Evolutionary conservation across 371 early-diverging fungal genomes (phyloP).

Genomic region (Furculomyces boomerangus): DNA sequence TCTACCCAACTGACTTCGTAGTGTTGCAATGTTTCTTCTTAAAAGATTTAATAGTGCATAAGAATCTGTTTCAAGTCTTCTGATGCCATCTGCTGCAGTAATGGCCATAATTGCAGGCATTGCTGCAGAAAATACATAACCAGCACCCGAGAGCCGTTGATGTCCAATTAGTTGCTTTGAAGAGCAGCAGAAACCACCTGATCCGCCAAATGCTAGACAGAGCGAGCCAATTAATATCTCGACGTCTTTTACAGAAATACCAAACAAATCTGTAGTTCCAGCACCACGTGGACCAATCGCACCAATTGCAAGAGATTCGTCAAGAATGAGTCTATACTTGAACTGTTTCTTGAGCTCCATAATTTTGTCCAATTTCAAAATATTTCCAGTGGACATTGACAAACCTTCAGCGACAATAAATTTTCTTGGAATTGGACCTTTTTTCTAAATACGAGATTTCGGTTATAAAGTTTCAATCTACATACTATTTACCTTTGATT

Average conservation of each 20-base stretch:
- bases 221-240: conserved; percentile 93
- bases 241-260: conserved; percentile 43
- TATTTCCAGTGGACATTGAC: conserved; percentile 85
- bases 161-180: conserved; percentile 80
- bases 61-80: conserved; percentile 29
- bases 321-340: conserved; percentile 95
- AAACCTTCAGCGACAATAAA: conserved; percentile 96
- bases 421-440: conserved; percentile 56
- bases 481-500: conserved; percentile 10
- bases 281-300: conserved; percentile 77
- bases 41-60: conserved; percentile 10
- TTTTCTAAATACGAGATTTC: no score
- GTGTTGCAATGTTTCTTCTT: conserved; percentile 22
- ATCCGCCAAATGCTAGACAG: conserved; percentile 61
- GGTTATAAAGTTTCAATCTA: no score
- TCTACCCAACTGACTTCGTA: conserved; percentile 24
- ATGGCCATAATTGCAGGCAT: conserved; percentile 93
- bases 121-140: conserved; percentile 97
- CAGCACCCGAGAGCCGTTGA: conserved; percentile 79
- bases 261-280: conserved; percentile 71
- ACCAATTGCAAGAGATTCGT: conserved; percentile 91
- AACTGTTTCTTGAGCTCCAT: conserved; percentile 82
- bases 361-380: conserved; percentile 67
- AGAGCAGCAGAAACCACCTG: conserved; percentile 96
- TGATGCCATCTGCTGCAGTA: conserved; percentile 70